Conservation (phyloP, 768 basidiomycete species). For the Phallus indusiatus region DNA sequence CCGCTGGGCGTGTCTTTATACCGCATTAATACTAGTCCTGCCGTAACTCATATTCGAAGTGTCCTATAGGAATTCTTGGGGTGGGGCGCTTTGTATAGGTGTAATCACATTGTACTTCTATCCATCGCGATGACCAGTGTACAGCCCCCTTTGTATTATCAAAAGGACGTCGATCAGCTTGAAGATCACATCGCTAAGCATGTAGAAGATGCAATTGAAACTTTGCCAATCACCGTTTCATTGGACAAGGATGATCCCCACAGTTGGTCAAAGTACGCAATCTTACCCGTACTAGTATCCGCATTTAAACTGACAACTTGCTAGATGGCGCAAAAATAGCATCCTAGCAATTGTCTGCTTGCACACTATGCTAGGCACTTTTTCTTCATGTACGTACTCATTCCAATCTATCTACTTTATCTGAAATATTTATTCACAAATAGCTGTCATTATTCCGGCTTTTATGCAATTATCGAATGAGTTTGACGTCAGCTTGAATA, state of each 20-base stretch:
- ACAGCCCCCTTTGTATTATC: neutral
- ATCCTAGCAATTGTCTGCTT: neutral
- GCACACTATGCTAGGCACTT: neutral
- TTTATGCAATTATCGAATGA: slow-evolving; percentile 2
- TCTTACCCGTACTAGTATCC: neutral
- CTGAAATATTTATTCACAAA: no score
- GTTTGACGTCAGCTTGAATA: neutral
- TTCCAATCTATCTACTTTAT: no score
- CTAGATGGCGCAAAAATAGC: slow-evolving; percentile 4
- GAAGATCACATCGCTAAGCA: neutral
- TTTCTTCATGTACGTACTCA: neutral
- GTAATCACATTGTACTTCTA: no score
- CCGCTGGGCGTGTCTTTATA: no score
- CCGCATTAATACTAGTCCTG: no score
- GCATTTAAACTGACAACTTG: neutral
- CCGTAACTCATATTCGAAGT: no score
- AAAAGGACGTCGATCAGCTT: neutral
- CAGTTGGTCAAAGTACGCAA: neutral
- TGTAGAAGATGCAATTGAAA: neutral
- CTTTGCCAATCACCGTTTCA: neutral
- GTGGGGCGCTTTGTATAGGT: no score
- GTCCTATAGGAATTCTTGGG: no score
- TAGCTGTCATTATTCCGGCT: neutral
- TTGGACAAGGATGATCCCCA: neutral
- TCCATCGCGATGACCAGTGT: no score